A percentile compares a stretch with the other conserved stretches of the same genome.
These are phyloP conservation scores for Mycena galericulata DNA, from an alignment of 768 basidiomycete species.

Conservation along the genomic window DNA sequence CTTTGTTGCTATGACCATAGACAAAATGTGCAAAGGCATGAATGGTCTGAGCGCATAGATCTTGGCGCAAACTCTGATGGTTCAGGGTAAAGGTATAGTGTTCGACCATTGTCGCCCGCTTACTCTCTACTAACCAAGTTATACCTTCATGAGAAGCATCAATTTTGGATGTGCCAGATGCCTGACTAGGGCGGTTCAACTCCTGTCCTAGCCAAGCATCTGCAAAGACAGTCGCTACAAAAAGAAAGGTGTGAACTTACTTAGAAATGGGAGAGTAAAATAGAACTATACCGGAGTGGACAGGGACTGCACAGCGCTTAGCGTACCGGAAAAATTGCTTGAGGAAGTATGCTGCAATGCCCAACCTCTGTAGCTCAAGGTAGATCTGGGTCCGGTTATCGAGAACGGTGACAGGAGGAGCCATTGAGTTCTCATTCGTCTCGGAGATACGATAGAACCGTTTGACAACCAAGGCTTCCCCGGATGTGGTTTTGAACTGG, in stretches of 20 bases:
- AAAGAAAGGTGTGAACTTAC: background rate
- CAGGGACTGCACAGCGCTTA: background rate
- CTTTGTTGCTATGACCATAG: slow-evolving; percentile 13
- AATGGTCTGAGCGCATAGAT: slow-evolving; percentile 16
- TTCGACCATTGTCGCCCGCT: slow-evolving; percentile 19
- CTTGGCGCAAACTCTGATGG: background rate
- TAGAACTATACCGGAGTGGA: background rate
- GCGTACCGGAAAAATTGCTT: background rate
- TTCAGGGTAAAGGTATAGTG: slow-evolving; percentile 27
- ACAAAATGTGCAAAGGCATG: slow-evolving; percentile 33
- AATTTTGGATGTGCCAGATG: slow-evolving; percentile 13
- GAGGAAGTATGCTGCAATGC: background rate
- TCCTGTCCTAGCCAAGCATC: slow-evolving; percentile 7
- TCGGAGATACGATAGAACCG: slow-evolving; percentile 1
- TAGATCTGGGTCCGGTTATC: background rate
- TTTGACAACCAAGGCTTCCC: slow-evolving; percentile 5
- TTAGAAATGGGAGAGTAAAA: background rate
- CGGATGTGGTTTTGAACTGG: slow-evolving; percentile 3
- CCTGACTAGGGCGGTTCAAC: background rate
- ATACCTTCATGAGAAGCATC: slow-evolving; percentile 8
- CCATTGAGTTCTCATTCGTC: background rate
- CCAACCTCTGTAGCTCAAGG: background rate
- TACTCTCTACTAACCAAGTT: slow-evolving; percentile 31
- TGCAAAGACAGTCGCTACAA: background rate
- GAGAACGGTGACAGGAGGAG: background rate